Evolutionary conservation across 768 basidiomycete genomes (phyloP), one percentile per base, ranked within the genome.

Genomic region (Russula earlei): DNA sequence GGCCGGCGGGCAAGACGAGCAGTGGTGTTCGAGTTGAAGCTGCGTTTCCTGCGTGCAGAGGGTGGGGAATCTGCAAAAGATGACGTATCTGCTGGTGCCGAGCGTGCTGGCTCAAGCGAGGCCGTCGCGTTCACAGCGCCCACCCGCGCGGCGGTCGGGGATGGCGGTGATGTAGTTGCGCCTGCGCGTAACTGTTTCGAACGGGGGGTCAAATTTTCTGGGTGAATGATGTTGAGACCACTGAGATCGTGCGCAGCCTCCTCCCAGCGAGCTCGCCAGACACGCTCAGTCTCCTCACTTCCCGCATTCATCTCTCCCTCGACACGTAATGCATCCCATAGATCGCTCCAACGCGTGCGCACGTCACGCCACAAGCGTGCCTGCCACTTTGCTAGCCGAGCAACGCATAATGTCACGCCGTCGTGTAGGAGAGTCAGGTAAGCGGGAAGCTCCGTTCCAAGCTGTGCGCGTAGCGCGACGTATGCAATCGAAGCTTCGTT

Each of bases 401-500:
- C 62, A 0, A 87, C 73, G 50, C 77, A 74, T 5, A 73, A 66
- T 0, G 72, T 72, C 34, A 87, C 73, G 17, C 86, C 87, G n/a
- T 69, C 70, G 58, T 85, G 76, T 54, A 90, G 67, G 17, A 83
- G 71, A 5, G 57, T 60, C 17, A 89, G 68, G 63, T 86, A 84
- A 1, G 70, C 65, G 0, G 90, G 90, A 4, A 92, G 76, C 59
- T 92, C 90, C 0, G 76, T 72, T 0, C 77, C 77, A 6, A 92
- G 75, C 59, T 90, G 85, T 0, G 78, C 84, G 5, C 86, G 78
- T 5, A 92, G 75, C 0, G 87, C 88, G 20, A 88, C 73, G 67
- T 90, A 92, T 47, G 85, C 83, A 41, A 81, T 78, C 1, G 85
- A 88, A 6, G 87, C 86, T 22, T 84, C 81, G 20, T 87, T 72